Percentiles rank a stretch among this genome's conserved stretches.
phyloP scores from a whole-genome alignment of 805 yeast genomes.

The Barnettozyma sp. region DNA sequence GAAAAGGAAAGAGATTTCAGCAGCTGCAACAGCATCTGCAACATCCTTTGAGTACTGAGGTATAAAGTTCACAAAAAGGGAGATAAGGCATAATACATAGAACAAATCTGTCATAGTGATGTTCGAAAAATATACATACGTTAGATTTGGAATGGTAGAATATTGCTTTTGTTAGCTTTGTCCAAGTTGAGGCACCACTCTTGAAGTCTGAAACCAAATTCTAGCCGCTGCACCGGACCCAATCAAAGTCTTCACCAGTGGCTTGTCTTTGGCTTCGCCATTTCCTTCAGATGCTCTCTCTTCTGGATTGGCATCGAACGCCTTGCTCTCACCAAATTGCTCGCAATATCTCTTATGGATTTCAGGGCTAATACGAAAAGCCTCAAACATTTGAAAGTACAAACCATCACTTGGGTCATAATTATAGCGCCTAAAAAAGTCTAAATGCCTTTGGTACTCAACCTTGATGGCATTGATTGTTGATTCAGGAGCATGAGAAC shows the following conservation, averaged over 20 bases:
- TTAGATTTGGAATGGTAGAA: too few relatives aligned
- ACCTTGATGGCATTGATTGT: slow-evolving; percentile 25
- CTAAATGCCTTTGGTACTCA: slow-evolving; percentile 48
- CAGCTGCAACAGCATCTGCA: background rate
- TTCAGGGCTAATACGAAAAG: slow-evolving; percentile 45
- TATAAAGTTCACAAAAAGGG: too few relatives aligned
- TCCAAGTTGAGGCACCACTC: slow-evolving; percentile 40
- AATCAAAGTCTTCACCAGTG: slow-evolving; percentile 46
- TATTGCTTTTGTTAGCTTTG: too few relatives aligned
- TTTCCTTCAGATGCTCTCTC: slow-evolving; percentile 42
- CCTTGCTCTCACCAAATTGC: slow-evolving; percentile 50
- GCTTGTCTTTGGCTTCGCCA: slow-evolving; percentile 29
- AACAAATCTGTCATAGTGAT: too few relatives aligned
- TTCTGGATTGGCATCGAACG: slow-evolving; percentile 41
- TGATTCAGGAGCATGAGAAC: slow-evolving; percentile 33
- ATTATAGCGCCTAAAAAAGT: slow-evolving; percentile 49
- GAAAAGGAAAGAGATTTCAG: slow-evolving; percentile 6
- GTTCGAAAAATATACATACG: too few relatives aligned
- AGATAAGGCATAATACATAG: too few relatives aligned
- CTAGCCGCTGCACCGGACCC: slow-evolving; percentile 65
- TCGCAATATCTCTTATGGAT: slow-evolving; percentile 43
- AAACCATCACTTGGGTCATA: slow-evolving; percentile 52
- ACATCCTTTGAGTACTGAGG: background rate
- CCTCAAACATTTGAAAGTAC: slow-evolving; percentile 54
- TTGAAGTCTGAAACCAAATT: slow-evolving; percentile 59